phyloP scores from a whole-genome alignment of 441 rosid genomes.

The Euphorbia celastroides region DNA sequence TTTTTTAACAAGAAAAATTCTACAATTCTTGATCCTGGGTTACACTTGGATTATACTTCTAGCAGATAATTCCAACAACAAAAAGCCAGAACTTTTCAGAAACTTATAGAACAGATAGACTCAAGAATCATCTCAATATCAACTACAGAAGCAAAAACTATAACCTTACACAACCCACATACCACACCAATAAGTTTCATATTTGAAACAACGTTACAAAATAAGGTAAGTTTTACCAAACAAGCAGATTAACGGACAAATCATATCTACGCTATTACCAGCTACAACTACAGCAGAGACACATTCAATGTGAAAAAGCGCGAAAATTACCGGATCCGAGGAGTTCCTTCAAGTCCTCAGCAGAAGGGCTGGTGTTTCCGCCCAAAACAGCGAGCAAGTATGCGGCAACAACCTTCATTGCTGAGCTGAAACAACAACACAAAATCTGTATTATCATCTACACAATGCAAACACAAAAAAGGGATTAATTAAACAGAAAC shows the following conservation, averaged over 20 bases:
- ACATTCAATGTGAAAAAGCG: not conserved
- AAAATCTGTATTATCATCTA: not conserved
- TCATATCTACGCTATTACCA: not conserved
- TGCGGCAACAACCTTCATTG: constrained; percentile 50
- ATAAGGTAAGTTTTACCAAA: not conserved
- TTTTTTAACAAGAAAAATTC: no score
- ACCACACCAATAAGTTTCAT: not conserved
- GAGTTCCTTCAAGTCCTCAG: constrained; percentile 55
- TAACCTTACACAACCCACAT: no score
- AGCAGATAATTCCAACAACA: not conserved
- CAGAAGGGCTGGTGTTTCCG: constrained; percentile 65
- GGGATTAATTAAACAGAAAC: not conserved
- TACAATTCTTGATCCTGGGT: no score
- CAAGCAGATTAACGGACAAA: not conserved
- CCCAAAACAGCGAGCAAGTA: constrained; percentile 82
- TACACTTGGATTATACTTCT: not conserved
- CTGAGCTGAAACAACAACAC: not conserved
- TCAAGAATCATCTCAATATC: not conserved
- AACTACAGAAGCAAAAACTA: not conserved
- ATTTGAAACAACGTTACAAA: not conserved
- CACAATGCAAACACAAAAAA: not conserved
- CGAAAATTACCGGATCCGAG: constrained; percentile 25
- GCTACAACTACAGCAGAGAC: not conserved
- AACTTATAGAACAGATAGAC: not conserved
- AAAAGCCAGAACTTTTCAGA: not conserved